Evolutionary conservation across 495 filamentous ascomycete species (phyloP), one percentile per base, ranked within the genome.

Genomic region (Trichoderma parareesei): DNA sequence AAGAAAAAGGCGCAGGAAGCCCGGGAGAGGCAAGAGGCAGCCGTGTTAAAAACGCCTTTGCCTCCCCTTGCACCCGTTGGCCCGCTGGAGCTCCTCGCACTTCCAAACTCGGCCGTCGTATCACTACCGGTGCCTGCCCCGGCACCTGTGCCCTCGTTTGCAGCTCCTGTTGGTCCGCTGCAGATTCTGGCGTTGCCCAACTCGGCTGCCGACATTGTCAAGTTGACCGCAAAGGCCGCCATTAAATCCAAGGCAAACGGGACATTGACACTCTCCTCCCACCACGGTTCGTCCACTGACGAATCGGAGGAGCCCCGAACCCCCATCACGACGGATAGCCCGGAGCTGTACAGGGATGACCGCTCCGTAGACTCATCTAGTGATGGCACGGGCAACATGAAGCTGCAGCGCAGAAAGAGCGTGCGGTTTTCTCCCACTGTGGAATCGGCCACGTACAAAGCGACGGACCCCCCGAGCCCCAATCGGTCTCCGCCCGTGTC

Each of bases 341-440:
- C 53, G 16, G 53, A 57, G 18, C 2, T 57, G 4, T 57, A 35
- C 37, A 57, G 53, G 27, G 53, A 57, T 14, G 53, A 57, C 18
- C 11, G 20, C 10, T 57, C 53, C 27, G 53, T 57, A 57, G 37
- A 35, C 27, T 57, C 49, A 57, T 57, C 53, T 33, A 57, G 53
- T 57, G 53, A 57, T 57, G 53, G 53, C 27, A n/a, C 38, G 38
- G 48, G 49, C 3, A 42, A 60, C 2, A 40, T 60, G 46, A 64
- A 67, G 38, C 16, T 70, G 7, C 79, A 81, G 65, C 75, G 76
- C 53, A 73, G 72, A 60, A 89, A 89, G 74, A 83, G 81, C 53
- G 87, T 88, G 14, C 82, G 83, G 14, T 89, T 88, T 68, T 88
- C 87, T 4, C 81, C 86, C 2, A 79, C 77, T 33, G 81, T 86